Evolutionary conservation across 2,329 filamentous ascomycete species (phyloP).

Genomic region (Leptodontidium sp.): DNA sequence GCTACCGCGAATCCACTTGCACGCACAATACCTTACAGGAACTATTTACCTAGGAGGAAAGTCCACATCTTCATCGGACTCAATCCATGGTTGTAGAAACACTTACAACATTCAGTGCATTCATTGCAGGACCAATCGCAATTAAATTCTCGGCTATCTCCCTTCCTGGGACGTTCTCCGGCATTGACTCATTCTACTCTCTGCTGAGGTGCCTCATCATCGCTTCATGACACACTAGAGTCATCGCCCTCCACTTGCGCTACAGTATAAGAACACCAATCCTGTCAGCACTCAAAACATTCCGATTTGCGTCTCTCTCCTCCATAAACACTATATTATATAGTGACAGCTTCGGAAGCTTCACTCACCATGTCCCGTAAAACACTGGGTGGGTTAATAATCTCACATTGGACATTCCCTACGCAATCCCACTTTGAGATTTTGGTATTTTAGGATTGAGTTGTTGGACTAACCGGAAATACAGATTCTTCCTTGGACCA

Average conservation of each 20-base stretch:
- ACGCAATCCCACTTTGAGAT: background rate
- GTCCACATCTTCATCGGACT: no score
- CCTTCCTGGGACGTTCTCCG: background rate
- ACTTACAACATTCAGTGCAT: background rate
- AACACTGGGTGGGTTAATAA: background rate
- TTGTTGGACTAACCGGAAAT: background rate
- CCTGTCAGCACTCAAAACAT: background rate
- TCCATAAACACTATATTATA: no score
- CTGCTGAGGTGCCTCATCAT: no score
- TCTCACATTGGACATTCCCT: background rate
- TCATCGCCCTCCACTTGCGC: background rate
- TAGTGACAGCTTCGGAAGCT: background rate
- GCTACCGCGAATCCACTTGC: background rate
- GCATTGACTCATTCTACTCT: constrained; percentile 6
- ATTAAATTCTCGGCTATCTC: background rate
- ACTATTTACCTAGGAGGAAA: no score
- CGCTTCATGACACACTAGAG: background rate
- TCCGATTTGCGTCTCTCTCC: background rate
- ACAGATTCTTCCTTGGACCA: background rate
- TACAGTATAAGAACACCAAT: background rate
- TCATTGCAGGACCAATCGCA: background rate
- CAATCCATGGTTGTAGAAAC: no score
- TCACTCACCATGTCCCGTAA: background rate
- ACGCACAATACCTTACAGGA: background rate
- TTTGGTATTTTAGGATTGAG: background rate